Conservation (phyloP, 208 protist genomes). For the Trypanosoma scelopori region DNA sequence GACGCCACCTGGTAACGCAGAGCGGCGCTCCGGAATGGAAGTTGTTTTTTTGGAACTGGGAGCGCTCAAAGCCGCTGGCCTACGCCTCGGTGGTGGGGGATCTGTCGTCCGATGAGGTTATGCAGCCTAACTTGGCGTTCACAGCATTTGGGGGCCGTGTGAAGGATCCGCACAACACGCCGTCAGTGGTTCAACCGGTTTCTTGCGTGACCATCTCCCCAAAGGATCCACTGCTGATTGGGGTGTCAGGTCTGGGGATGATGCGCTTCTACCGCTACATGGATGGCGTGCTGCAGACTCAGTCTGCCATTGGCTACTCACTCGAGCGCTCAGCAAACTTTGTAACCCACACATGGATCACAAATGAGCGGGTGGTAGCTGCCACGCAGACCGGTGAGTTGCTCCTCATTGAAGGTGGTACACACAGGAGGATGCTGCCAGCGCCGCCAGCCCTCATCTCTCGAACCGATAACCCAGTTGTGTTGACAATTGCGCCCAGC, state of each 20-base stretch:
- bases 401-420: constrained; percentile 76
- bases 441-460: constrained; percentile 27
- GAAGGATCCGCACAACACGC: not conserved
- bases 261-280: constrained; percentile 91
- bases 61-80: constrained; percentile 87
- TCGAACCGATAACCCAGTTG: constrained; percentile 25
- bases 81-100: constrained; percentile 38
- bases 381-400: constrained; percentile 84
- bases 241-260: constrained; percentile 89
- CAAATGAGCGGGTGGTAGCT: constrained; percentile 74
- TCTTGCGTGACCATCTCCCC: constrained; percentile 82
- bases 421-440: constrained; percentile 47
- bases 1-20: constrained; percentile 88
- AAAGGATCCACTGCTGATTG: constrained; percentile 84
- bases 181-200: constrained; percentile 36
- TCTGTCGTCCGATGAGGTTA: not conserved
- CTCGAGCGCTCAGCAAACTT: constrained; percentile 78
- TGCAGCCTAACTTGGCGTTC: not conserved
- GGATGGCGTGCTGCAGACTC: constrained; percentile 83
- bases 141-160: not conserved
- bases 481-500: constrained; percentile 50
- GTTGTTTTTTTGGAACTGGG: constrained; percentile 91
- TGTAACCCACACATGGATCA: constrained; percentile 91
- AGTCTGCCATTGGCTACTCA: constrained; percentile 47
- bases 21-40: constrained; percentile 79